Base-by-base conservation (phyloP, 2,329 filamentous ascomycete genomes). In the Monosporascus sp. region DNA sequence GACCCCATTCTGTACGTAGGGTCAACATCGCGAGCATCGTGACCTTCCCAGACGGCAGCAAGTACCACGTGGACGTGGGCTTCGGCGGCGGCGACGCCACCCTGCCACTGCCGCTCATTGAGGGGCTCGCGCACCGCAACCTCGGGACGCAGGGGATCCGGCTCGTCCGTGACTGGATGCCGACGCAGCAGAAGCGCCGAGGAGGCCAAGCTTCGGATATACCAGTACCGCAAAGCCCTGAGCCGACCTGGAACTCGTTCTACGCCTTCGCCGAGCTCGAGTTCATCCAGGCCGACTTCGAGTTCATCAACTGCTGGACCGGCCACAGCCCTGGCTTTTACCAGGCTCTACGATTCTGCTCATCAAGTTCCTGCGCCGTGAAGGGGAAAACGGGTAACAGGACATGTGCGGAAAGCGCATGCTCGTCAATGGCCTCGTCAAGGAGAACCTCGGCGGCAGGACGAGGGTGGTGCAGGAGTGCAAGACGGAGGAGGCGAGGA, bases 231-330 rank as follows among this genome's bases (percentile, higher is more conserved):
- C 27, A 76, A 80, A 67, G 69, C 5, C 44, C 64, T 0, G 69
- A 76, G 0, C 71, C 68, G 47, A 72, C 74, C 2, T 91, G 86
- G 82, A 72, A 77, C 22, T 72, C 79, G 1, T 79, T 76, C 48
- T 89, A 89, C 66, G 81, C 77, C 56, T 91, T 90, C 66, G 77
- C 78, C 2, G 82, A 87, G 55, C 72, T 78, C 17, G 85, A 88
- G 66, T 88, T 87, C 66, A 65, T 82, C 36, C 77, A 76, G 4
- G 67, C 72, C 44, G 86, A 89, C 67, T 88, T 83, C 61, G 76
- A 75, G 37, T 72, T 85, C 6, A 74, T 86, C 72, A 87, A 81
- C 65, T 80, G 73, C 60, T 79, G 65, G 47, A 81, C 79, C 1
- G 82, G 79, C 57, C 75, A 74, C 45, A 72, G 69, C 52, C 67